Conservation (phyloP, 2,329 filamentous ascomycete genomes). For the Pleoardoris graminearum region DNA sequence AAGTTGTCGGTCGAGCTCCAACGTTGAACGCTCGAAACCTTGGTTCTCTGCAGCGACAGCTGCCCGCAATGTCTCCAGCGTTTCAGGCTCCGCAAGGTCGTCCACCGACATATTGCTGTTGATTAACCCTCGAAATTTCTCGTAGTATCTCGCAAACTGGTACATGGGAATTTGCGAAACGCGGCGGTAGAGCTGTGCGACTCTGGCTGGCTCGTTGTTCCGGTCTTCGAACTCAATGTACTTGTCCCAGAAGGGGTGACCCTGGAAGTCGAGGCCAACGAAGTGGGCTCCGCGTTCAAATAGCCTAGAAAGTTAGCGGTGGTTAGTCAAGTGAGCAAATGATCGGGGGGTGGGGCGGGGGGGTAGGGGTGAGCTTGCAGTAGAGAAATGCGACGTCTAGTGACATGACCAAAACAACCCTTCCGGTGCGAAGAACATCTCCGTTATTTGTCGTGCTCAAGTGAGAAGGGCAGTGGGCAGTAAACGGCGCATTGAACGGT, state of each 20-base stretch:
- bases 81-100: slow-evolving; percentile 72
- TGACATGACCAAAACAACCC: slow-evolving; percentile 17
- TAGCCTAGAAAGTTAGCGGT: slow-evolving; percentile 60
- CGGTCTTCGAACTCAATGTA: slow-evolving; percentile 97
- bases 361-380: slow-evolving; percentile 23
- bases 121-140: slow-evolving; percentile 75
- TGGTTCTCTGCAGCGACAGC: slow-evolving; percentile 70
- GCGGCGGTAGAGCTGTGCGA: slow-evolving; percentile 80
- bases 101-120: slow-evolving; percentile 69
- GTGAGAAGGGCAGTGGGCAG: slow-evolving; percentile 32
- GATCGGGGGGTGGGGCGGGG: slow-evolving; percentile 9
- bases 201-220: slow-evolving; percentile 59
- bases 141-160: slow-evolving; percentile 93
- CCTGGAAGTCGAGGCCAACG: slow-evolving; percentile 90
- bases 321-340: background rate
- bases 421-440: slow-evolving; percentile 11
- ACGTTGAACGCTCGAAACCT: slow-evolving; percentile 61
- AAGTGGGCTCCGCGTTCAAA: slow-evolving; percentile 86
- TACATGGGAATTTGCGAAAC: slow-evolving; percentile 92
- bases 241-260: slow-evolving; percentile 98
- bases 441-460: slow-evolving; percentile 20
- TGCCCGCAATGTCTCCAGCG: slow-evolving; percentile 67
- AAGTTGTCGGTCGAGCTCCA: slow-evolving; percentile 82
- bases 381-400: slow-evolving; percentile 16
- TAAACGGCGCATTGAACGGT: slow-evolving; percentile 45